Evolutionary conservation across 1,284 basidiomycete genomes (phyloP).

Genomic region (Phylloporus gajari): DNA sequence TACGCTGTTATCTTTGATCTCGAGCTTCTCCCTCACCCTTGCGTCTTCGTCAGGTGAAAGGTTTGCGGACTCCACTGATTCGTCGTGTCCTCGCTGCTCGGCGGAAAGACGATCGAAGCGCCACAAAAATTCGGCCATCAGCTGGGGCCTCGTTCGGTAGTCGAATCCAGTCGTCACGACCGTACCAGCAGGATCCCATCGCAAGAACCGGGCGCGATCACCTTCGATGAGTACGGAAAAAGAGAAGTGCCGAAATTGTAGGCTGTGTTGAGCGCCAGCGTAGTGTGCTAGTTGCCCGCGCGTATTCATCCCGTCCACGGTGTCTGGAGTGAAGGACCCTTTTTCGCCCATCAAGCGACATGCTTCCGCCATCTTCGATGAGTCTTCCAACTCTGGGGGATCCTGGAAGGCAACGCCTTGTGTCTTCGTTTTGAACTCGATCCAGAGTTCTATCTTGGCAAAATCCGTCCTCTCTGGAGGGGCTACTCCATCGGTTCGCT

Average conservation of each 20-base stretch:
- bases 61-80: not conserved
- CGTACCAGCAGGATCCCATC: constrained; percentile 36
- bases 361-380: not conserved
- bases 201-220: constrained; percentile 30
- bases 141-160: constrained; percentile 12
- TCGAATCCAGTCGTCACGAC: constrained; percentile 32
- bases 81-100: constrained; percentile 15
- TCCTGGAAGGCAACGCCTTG: not conserved
- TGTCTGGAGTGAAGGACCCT: not conserved
- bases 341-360: not conserved
- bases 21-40: constrained; percentile 3
- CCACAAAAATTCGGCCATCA: constrained; percentile 31
- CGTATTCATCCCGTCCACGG: not conserved
- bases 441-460: constrained; percentile 6
- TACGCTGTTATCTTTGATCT: not conserved
- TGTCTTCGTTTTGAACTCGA: not conserved
- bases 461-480: constrained; percentile 2
- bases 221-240: constrained; percentile 26
- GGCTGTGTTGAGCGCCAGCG: constrained; percentile 19
- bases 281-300: constrained; percentile 13
- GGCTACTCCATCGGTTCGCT: not conserved
- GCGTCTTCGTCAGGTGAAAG: not conserved
- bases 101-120: constrained; percentile 14
- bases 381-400: not conserved
- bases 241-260: constrained; percentile 26